Conservation (phyloP, 2,329 filamentous ascomycete species). For the Beauveria asiatica region DNA sequence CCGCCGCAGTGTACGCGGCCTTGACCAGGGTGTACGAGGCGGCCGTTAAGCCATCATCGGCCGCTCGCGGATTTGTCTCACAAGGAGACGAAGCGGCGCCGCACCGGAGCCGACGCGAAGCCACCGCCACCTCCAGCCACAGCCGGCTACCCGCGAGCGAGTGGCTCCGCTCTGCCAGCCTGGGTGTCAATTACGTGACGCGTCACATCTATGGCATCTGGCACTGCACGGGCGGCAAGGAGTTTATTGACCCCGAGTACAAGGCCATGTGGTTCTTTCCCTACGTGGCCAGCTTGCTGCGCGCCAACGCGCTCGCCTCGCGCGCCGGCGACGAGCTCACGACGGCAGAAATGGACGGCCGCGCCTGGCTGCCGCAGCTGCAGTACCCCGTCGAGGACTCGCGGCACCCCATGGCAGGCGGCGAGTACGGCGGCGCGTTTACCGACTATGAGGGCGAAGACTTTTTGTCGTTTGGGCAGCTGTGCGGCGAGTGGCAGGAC, state of each 20-base stretch:
- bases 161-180: constrained; percentile 24
- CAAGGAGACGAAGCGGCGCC: not conserved
- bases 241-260: constrained; percentile 15
- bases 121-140: not conserved
- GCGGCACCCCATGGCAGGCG: not conserved
- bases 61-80: not conserved
- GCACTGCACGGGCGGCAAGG: constrained; percentile 19
- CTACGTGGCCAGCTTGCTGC: constrained; percentile 5
- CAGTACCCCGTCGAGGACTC: not conserved
- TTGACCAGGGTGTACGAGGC: constrained; percentile 24
- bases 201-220: constrained; percentile 18
- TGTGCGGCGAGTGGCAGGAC: constrained; percentile 20
- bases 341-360: constrained; percentile 1
- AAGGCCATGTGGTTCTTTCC: constrained; percentile 17
- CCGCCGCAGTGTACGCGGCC: constrained; percentile 20
- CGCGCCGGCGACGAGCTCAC: constrained; percentile 3
- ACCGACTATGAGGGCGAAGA: constrained; percentile 17
- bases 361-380: constrained; percentile 2
- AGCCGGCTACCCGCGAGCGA: constrained; percentile 12
- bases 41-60: constrained; percentile 15
- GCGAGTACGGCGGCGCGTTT: constrained; percentile 13
- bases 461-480: constrained; percentile 21
- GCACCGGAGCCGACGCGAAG: not conserved
- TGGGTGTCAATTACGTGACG: constrained; percentile 23
- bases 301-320: constrained; percentile 7